Base-by-base conservation (phyloP, 495 filamentous ascomycete genomes). In the Cercophora sp. region DNA sequence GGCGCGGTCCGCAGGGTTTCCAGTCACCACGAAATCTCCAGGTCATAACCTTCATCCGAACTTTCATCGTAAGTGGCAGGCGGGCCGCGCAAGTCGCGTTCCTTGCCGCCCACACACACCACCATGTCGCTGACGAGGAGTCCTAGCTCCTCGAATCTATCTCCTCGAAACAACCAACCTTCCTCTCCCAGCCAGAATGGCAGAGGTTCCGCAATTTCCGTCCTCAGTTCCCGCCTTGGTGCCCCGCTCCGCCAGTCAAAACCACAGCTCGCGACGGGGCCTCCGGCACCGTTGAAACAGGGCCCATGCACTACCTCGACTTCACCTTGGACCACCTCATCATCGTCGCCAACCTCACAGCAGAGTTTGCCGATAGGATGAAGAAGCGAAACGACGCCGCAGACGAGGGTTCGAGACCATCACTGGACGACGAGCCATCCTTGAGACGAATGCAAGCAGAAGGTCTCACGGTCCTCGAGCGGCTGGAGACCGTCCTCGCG, bases 291-390 rank as follows among this genome's bases (percentile, higher is more conserved):
- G 2, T 8, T 1, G 5, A n/a, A 31, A 18, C 32, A 15, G 43
- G 43, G 10, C 43, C 43, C 18, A 47, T 4, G 15, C 43, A 32
- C 43, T 47, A 16, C n/a, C 43, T 47, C 15, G 43, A 47, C 15
- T 47, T 47, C 26, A 32, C 32, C 43, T 3, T 32, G 24, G 43
- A 47, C 25, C 43, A 47, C 3, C 43, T 47, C 5, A 47, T 32
- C 11, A 47, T 19, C 26, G 23, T 47, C 8, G 15, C 43, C 43
- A 19, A 32, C 25, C 43, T 47, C 24, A 19, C 26, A 18, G 43
- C 43, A 2, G 25, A 47, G 26, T 47, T 47, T 16, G 15, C 43
- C 4, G 25, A 47, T 9, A 9, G 8, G 5, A 9, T 43, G 3
- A 25, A 18, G 19, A 47, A 47, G 15, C n/a, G n/a, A n/a, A n/a